Evolutionary conservation across 768 basidiomycete genomes (phyloP).

Genomic region (Roridomyces roridus): DNA sequence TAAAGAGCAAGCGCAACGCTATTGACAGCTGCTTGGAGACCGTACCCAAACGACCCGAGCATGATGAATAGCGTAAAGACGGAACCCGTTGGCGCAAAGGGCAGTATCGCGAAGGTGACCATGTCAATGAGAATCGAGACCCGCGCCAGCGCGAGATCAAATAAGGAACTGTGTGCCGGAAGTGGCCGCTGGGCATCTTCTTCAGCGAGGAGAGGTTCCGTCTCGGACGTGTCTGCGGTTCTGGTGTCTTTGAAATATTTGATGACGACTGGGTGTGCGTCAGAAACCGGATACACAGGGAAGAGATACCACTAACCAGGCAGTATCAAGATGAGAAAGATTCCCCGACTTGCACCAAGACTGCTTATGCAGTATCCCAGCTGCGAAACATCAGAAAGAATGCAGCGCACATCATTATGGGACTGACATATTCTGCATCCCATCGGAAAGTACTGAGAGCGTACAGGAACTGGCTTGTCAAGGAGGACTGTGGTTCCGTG

Average conservation of each 20-base stretch:
- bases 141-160: constrained; percentile 77
- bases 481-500: constrained; percentile 52
- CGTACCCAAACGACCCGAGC: constrained; percentile 63
- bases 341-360: constrained; percentile 57
- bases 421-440: constrained; percentile 64
- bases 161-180: constrained; percentile 46
- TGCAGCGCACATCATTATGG: not conserved
- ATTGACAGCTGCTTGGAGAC: constrained; percentile 70
- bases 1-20: constrained; percentile 77
- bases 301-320: constrained; percentile 53
- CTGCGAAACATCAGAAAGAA: constrained; percentile 40
- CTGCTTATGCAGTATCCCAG: constrained; percentile 76
- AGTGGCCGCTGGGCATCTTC: constrained; percentile 6
- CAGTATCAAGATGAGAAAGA: constrained; percentile 60
- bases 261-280: constrained; percentile 42
- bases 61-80: constrained; percentile 57
- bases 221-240: constrained; percentile 21
- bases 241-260: constrained; percentile 52
- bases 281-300: not conserved
- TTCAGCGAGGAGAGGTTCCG: constrained; percentile 24
- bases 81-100: constrained; percentile 31
- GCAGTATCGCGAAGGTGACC: constrained; percentile 54
- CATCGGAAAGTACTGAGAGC: constrained; percentile 66
- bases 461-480: constrained; percentile 69
- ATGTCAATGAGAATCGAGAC: constrained; percentile 65